phyloP scores from a whole-genome alignment of 192 early-diverging fungal species.

The Dissophora ornata region DNA sequence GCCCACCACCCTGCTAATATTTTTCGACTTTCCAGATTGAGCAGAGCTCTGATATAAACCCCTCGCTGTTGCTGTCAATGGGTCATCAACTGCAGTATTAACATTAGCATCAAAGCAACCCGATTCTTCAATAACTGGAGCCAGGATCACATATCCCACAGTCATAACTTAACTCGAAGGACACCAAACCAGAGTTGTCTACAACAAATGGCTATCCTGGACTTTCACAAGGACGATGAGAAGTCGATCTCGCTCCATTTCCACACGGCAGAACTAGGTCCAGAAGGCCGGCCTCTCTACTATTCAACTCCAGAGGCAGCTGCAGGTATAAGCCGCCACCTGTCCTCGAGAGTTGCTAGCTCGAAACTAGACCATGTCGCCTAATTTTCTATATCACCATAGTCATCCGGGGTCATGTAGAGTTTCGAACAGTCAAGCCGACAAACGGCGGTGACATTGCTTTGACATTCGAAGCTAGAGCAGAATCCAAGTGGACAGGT shows the following conservation, averaged over 20 bases:
- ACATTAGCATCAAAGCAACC: too few species aligned
- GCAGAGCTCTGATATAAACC: too few species aligned
- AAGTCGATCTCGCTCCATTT: slow-evolving; percentile 42
- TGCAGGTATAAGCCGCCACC: slow-evolving; percentile 25
- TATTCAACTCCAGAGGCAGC: slow-evolving; percentile 28
- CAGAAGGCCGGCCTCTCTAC: slow-evolving; percentile 30
- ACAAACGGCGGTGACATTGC: slow-evolving; percentile 25
- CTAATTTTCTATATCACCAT: neutral
- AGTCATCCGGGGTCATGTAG: slow-evolving; percentile 40
- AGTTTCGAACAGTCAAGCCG: slow-evolving; percentile 37
- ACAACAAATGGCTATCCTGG: slow-evolving; percentile 24
- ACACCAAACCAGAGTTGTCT: neutral
- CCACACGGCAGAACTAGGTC: slow-evolving; percentile 20
- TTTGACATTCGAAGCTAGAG: slow-evolving; percentile 29
- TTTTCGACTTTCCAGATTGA: too few species aligned
- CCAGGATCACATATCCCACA: neutral
- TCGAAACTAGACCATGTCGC: too few species aligned
- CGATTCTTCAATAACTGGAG: too few species aligned
- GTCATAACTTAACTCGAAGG: neutral
- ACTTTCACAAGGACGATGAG: slow-evolving; percentile 26
- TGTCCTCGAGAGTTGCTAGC: too few species aligned
- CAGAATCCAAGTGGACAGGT: slow-evolving; percentile 43
- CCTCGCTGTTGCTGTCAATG: too few species aligned
- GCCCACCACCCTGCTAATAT: too few species aligned
- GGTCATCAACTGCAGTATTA: too few species aligned